phyloP scores from a whole-genome alignment of 306 rosid species.

The Psophocarpus tetragonolobus region DNA sequence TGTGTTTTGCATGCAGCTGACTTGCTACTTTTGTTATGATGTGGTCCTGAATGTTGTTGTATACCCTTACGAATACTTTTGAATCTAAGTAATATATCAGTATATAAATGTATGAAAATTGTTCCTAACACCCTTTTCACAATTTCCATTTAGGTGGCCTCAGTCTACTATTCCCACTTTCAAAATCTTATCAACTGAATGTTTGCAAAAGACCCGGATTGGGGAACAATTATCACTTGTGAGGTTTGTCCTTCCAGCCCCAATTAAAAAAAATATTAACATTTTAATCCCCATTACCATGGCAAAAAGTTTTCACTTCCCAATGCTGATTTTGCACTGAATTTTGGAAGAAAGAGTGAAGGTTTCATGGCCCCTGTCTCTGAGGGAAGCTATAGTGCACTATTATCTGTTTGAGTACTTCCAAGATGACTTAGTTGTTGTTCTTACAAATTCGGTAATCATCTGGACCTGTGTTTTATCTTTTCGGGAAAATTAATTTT shows the following conservation, averaged over 20 bases:
- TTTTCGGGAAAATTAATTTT: neutral
- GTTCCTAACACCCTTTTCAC: neutral
- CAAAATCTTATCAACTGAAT: conserved; percentile 58
- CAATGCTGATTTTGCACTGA: conserved; percentile 44
- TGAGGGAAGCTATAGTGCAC: conserved; percentile 77
- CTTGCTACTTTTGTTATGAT: neutral
- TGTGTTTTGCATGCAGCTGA: conserved; percentile 3
- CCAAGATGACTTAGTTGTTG: conserved; percentile 72
- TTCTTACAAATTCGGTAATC: conserved; percentile 70
- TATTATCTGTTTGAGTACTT: conserved; percentile 73
- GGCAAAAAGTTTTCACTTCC: conserved; percentile 12
- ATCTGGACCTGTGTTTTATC: neutral
- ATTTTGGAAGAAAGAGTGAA: conserved; percentile 88
- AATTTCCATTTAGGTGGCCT: conserved; percentile 73
- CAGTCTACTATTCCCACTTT: conserved; percentile 67
- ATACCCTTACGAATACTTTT: neutral
- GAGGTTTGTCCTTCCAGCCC: conserved; percentile 57
- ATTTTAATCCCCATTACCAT: neutral
- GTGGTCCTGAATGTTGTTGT: neutral
- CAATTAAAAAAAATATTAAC: neutral
- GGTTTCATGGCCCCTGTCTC: conserved; percentile 83
- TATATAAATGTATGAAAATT: neutral
- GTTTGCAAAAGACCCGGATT: conserved; percentile 55
- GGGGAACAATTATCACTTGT: conserved; percentile 79
- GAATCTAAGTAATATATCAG: conserved; percentile 6